phyloP scores from a whole-genome alignment of 2,329 filamentous ascomycete species.

The Stachybotrys chartarum region DNA sequence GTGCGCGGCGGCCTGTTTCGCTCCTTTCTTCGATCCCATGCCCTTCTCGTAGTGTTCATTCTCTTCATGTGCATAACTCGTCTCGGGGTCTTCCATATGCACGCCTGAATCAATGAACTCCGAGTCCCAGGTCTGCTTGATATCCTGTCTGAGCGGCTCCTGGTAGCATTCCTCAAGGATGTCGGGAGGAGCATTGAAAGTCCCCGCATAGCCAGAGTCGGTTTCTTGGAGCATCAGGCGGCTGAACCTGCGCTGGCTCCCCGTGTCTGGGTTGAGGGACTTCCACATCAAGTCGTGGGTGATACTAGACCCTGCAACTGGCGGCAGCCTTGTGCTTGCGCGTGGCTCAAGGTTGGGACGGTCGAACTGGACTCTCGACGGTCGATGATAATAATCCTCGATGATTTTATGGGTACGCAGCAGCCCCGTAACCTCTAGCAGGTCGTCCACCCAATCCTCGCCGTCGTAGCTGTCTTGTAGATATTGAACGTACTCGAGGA shows the following conservation, averaged over 20 bases:
- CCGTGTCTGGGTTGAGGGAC: not conserved
- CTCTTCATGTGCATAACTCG: not conserved
- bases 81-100: not conserved
- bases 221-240: not conserved
- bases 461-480: conserved; percentile 14
- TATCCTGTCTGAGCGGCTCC: not conserved
- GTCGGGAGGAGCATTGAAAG: not conserved
- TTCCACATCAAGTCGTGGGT: not conserved
- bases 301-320: conserved; percentile 9
- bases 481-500: conserved; percentile 31
- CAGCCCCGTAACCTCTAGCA: conserved; percentile 24
- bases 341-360: conserved; percentile 11
- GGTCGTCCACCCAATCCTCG: conserved; percentile 19
- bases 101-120: not conserved
- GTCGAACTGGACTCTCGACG: conserved; percentile 15
- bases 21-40: not conserved
- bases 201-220: conserved; percentile 1
- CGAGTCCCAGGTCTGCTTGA: not conserved
- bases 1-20: not conserved
- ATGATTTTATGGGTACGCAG: conserved; percentile 25
- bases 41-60: not conserved
- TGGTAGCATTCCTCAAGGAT: not conserved
- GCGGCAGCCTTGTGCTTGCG: conserved; percentile 18
- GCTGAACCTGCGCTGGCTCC: not conserved
- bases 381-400: conserved; percentile 25